A percentile compares a stretch with the other conserved stretches of the same genome.
These are phyloP conservation scores for Mycena indigotica DNA, from an alignment of 768 basidiomycete genomes.

Conservation along the genomic window DNA sequence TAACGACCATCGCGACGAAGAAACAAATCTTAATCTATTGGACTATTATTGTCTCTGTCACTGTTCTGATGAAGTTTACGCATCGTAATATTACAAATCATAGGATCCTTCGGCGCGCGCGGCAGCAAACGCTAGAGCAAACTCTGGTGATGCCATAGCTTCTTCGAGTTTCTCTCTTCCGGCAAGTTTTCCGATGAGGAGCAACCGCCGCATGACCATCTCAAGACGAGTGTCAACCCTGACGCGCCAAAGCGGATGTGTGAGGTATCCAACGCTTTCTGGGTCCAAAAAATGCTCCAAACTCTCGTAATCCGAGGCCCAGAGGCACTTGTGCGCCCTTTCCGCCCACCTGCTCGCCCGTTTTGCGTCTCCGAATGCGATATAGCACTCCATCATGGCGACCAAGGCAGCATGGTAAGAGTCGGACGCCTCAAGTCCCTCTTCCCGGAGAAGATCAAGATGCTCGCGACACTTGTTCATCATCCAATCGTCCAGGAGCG, in stretches of 20 bases:
- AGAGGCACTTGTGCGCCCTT: conserved; percentile 3
- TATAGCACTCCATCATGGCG: conserved; percentile 9
- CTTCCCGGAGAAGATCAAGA: conserved; percentile 4
- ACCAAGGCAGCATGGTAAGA: not conserved
- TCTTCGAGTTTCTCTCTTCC: not conserved
- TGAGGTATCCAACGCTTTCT: conserved; percentile 6
- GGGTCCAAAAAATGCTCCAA: conserved; percentile 10
- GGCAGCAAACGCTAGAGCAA: no score
- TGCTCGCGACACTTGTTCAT: conserved; percentile 8
- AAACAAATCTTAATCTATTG: not conserved
- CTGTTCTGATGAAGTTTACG: not conserved
- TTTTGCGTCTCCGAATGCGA: conserved; percentile 11
- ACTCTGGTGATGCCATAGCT: no score
- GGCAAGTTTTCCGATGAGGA: not conserved
- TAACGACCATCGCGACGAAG: not conserved
- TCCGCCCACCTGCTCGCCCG: conserved; percentile 11
- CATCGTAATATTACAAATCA: no score
- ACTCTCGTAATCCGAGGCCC: conserved; percentile 2
- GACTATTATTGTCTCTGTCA: not conserved
- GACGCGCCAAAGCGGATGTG: conserved; percentile 13
- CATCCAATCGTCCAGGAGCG: conserved; percentile 6
- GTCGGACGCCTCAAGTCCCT: conserved; percentile 7
- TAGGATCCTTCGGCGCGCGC: no score
- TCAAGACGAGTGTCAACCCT: not conserved
- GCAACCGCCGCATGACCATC: not conserved